These are phyloP conservation scores for Podospora bellae-mahoneyi DNA, from an alignment of 495 filamentous ascomycete species.

Conservation along the genomic window DNA sequence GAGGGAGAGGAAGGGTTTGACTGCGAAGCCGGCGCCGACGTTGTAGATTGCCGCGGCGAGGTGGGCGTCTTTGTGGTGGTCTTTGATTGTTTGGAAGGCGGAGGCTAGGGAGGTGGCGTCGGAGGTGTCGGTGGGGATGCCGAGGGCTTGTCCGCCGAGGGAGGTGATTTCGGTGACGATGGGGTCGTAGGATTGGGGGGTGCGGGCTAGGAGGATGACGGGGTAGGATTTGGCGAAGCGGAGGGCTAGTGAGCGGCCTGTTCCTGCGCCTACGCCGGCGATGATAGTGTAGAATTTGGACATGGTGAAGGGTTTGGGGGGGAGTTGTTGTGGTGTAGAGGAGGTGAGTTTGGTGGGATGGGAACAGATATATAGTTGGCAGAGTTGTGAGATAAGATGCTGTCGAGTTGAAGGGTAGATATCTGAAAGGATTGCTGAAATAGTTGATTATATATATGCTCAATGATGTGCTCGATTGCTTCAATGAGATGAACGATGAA, in stretches of 20 bases:
- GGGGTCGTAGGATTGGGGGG: slow-evolving; percentile 59
- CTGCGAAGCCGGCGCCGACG: slow-evolving; percentile 62
- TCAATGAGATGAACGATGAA: slow-evolving; percentile 15
- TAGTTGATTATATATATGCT: not conserved
- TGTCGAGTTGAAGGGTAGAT: not conserved
- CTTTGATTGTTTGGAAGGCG: slow-evolving; percentile 65
- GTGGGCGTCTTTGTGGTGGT: slow-evolving; percentile 50
- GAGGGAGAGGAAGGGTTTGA: slow-evolving; percentile 80
- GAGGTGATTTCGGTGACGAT: slow-evolving; percentile 73
- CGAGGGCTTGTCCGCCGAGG: slow-evolving; percentile 67
- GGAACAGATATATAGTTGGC: no score
- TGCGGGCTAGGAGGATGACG: slow-evolving; percentile 71
- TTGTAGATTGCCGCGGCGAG: slow-evolving; percentile 81
- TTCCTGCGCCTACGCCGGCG: slow-evolving; percentile 72
- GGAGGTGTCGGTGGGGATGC: slow-evolving; percentile 70
- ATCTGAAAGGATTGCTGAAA: not conserved
- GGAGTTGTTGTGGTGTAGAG: not conserved
- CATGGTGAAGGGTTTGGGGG: slow-evolving; percentile 22
- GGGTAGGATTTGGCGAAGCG: slow-evolving; percentile 70
- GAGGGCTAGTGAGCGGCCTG: slow-evolving; percentile 56
- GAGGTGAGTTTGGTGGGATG: not conserved
- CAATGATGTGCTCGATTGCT: slow-evolving; percentile 14
- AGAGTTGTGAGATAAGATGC: no score
- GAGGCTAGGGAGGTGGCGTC: slow-evolving; percentile 57
- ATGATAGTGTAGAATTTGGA: slow-evolving; percentile 61